Conservation (phyloP, 2,329 filamentous ascomycete genomes). For the Pseudopithomyces chartarum region DNA sequence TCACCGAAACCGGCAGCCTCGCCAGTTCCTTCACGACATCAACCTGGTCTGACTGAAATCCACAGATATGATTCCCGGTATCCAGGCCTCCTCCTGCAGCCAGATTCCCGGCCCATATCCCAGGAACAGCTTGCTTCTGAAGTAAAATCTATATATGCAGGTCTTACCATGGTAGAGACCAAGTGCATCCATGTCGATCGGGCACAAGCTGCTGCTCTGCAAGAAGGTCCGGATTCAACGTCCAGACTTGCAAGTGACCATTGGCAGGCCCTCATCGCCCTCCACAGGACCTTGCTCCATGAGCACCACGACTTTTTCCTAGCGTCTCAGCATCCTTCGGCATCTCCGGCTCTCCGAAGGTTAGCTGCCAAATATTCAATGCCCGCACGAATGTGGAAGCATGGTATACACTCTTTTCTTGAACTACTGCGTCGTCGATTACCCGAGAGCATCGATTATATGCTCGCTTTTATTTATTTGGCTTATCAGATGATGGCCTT, state of each 20-base stretch:
- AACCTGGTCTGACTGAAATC: conserved; percentile 41
- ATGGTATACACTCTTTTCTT: conserved; percentile 85
- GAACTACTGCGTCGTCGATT: conserved; percentile 70
- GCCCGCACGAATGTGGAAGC: conserved; percentile 92
- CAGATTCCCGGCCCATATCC: conserved; percentile 70
- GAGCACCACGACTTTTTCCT: conserved; percentile 72
- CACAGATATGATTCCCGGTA: conserved; percentile 38
- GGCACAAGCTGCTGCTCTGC: conserved; percentile 59
- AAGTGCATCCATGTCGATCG: conserved; percentile 86
- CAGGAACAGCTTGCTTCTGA: conserved; percentile 81
- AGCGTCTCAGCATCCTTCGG: conserved; percentile 79
- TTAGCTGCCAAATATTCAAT: conserved; percentile 84
- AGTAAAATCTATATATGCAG: conserved; percentile 82
- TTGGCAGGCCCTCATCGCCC: conserved; percentile 81
- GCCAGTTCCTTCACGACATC: conserved; percentile 24
- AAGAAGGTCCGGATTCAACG: conserved; percentile 52
- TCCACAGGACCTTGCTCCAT: conserved; percentile 80
- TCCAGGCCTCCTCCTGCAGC: conserved; percentile 58
- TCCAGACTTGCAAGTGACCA: conserved; percentile 65
- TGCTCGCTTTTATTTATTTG: conserved; percentile 88
- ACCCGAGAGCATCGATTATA: conserved; percentile 80
- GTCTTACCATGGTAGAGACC: conserved; percentile 82
- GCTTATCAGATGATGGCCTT: conserved; percentile 90
- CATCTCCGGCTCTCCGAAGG: conserved; percentile 67
- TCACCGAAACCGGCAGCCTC: conserved; percentile 13